These are phyloP conservation scores for Calamus simplicifolius DNA, from an alignment of 176 grass and related monocot species.

Conservation along the genomic window DNA sequence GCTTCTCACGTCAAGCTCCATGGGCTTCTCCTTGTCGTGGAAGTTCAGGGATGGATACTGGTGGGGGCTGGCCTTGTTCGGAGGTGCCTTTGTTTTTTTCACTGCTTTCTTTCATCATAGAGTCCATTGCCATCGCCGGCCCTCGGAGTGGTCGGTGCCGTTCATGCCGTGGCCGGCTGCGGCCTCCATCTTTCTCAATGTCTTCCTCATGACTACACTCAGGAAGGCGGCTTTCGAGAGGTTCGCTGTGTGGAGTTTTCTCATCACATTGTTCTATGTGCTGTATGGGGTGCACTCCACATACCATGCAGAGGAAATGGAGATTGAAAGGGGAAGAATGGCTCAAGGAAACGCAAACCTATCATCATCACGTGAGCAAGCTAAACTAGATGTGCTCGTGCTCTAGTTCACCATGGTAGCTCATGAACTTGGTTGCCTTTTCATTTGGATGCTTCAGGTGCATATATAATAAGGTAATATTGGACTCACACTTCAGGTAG, in stretches of 20 bases:
- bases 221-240: slow-evolving; percentile 8
- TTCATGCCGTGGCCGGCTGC: slow-evolving; percentile 25
- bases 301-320: slow-evolving; percentile 14
- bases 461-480: too few relatives aligned
- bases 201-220: slow-evolving; percentile 21
- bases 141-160: slow-evolving; percentile 18
- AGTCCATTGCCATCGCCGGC: neutral
- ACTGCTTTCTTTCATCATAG: slow-evolving; percentile 6
- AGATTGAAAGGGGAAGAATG: neutral
- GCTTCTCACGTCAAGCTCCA: slow-evolving; percentile 9
- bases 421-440: too few relatives aligned
- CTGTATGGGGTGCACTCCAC: slow-evolving; percentile 27
- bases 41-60: slow-evolving; percentile 8
- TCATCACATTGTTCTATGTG: slow-evolving; percentile 20
- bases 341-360: neutral
- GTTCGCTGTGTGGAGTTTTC: slow-evolving; percentile 14
- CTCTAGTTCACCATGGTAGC: too few relatives aligned
- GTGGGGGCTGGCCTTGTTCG: slow-evolving; percentile 15
- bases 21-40: slow-evolving; percentile 21
- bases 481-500: too few relatives aligned
- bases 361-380: slow-evolving; percentile 1
- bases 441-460: too few relatives aligned
- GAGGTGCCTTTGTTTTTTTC: neutral
- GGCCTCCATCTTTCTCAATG: slow-evolving; percentile 22
- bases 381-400: neutral